Percentiles rank a stretch among this genome's conserved stretches.
These are phyloP conservation scores for Trichoderma semiorbis DNA, from an alignment of 2,329 filamentous ascomycete genomes.

Conservation along the genomic window DNA sequence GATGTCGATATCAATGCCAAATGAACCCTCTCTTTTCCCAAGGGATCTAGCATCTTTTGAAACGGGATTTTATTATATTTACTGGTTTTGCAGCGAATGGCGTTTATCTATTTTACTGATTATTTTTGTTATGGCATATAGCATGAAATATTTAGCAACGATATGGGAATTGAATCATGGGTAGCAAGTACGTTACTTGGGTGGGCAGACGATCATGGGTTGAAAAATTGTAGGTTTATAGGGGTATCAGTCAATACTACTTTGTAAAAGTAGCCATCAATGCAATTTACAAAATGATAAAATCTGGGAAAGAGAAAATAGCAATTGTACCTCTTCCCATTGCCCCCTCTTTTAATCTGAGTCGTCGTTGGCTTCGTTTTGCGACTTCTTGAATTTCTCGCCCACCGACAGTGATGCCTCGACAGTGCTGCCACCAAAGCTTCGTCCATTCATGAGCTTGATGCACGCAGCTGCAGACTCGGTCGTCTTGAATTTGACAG, in stretches of 20 bases:
- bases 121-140: not conserved
- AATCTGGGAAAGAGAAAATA: not conserved
- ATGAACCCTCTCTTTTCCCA: not conserved
- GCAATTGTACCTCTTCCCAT: not conserved
- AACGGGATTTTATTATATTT: no score
- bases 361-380: conserved; percentile 47
- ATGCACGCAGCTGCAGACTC: conserved; percentile 72
- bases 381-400: conserved; percentile 70
- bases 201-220: not conserved
- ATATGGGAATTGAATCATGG: not conserved
- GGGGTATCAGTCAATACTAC: conserved; percentile 13
- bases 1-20: conserved; percentile 35
- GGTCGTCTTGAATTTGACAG: conserved; percentile 72
- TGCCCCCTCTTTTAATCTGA: conserved; percentile 29
- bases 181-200: not conserved
- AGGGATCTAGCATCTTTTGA: not conserved
- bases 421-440: conserved; percentile 69
- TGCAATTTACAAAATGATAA: not conserved
- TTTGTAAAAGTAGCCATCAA: not conserved
- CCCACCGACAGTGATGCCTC: conserved; percentile 69
- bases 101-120: not conserved
- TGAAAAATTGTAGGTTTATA: conserved; percentile 6
- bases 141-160: not conserved
- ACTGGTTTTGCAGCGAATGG: conserved; percentile 2
- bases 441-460: conserved; percentile 72